phyloP scores from a whole-genome alignment of 441 rosid species.

The Cnidoscolus chayamansa region DNA sequence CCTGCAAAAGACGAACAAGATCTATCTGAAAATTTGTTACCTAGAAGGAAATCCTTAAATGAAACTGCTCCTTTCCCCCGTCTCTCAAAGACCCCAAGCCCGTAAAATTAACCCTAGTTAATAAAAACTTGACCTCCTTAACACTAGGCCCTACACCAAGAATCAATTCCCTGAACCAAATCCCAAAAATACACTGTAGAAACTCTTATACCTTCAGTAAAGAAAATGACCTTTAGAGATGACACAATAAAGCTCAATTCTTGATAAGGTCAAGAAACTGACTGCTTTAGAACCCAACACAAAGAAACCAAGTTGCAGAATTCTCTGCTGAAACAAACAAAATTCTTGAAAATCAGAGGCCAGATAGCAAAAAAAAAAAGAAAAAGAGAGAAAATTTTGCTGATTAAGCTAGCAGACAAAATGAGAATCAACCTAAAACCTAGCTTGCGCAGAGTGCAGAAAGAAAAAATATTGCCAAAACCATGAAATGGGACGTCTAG shows the following conservation, averaged over 20 bases:
- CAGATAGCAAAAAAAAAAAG: neutral
- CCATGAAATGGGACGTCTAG: neutral
- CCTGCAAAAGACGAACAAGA: constrained; percentile 32
- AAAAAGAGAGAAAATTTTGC: neutral
- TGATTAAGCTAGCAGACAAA: neutral
- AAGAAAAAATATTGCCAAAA: neutral
- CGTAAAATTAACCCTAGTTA: neutral
- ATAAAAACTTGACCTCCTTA: constrained; percentile 10
- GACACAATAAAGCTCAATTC: neutral
- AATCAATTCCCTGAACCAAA: no score
- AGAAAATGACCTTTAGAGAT: neutral
- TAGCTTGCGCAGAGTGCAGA: neutral
- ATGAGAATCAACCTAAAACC: constrained; percentile 7
- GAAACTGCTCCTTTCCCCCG: neutral
- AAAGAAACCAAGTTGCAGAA: constrained; percentile 2
- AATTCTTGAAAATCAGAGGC: neutral
- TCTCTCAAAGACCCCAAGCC: neutral
- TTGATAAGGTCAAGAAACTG: neutral
- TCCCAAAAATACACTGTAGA: no score
- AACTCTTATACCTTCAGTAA: neutral
- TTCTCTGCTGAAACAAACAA: constrained; percentile 8
- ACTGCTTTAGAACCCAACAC: neutral
- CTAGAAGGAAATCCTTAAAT: neutral
- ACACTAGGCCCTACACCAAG: no score
- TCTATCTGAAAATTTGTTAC: constrained; percentile 3